Percentiles rank a stretch among this genome's conserved stretches.
Evolutionary conservation across 208 protist species (phyloP).

Genomic region (Crithidia brevicula): DNA sequence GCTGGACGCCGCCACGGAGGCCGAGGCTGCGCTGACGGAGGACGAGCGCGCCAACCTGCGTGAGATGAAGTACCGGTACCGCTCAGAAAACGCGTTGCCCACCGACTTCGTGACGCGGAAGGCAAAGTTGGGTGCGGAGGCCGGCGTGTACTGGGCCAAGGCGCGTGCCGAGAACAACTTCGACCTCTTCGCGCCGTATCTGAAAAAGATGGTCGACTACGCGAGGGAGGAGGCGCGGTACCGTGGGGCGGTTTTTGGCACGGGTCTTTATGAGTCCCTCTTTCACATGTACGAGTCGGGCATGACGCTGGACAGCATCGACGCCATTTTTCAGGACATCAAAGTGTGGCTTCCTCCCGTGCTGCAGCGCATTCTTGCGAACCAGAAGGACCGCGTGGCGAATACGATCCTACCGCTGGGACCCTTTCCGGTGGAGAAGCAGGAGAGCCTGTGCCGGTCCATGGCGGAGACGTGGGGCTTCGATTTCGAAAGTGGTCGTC

Average conservation of each 20-base stretch:
- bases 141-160: constrained; percentile 42
- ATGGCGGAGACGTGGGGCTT: constrained; percentile 67
- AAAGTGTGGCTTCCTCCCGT: constrained; percentile 62
- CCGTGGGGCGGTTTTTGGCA: constrained; percentile 35
- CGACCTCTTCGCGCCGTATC: constrained; percentile 34
- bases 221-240: constrained; percentile 48
- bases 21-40: constrained; percentile 21
- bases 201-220: constrained; percentile 60
- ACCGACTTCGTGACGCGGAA: constrained; percentile 46
- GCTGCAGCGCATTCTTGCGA: constrained; percentile 48
- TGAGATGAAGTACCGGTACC: constrained; percentile 46
- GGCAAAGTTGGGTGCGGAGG: constrained; percentile 32
- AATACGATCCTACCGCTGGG: constrained; percentile 8
- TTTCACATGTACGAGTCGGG: constrained; percentile 77
- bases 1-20: constrained; percentile 29
- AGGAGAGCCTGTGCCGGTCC: constrained; percentile 36
- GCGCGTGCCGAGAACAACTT: constrained; percentile 59
- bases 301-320: constrained; percentile 47
- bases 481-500: constrained; percentile 70
- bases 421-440: constrained; percentile 42
- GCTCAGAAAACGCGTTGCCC: constrained; percentile 36
- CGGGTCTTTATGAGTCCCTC: constrained; percentile 65
- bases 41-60: constrained; percentile 56
- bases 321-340: constrained; percentile 64
- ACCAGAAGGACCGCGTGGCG: constrained; percentile 31